A percentile compares a stretch with the other conserved stretches of the same genome.
Conservation (phyloP, 2,329 filamentous ascomycete species). For the Talaromyces sp. region DNA sequence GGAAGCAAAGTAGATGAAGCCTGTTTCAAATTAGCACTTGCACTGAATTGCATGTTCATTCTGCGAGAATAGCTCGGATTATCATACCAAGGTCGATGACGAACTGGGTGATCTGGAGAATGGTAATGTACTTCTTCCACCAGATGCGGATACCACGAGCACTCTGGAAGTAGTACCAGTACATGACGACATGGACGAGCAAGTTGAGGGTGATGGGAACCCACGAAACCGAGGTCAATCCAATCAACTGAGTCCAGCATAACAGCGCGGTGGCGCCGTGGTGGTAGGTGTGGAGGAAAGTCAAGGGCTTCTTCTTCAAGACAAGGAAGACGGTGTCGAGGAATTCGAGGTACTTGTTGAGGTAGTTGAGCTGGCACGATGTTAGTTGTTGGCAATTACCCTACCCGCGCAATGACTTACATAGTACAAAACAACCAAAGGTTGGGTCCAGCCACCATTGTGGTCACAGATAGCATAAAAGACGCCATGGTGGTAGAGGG, state of each 20-base stretch:
- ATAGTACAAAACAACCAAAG: conserved; percentile 92
- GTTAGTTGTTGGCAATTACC: conserved; percentile 38
- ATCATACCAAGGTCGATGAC: conserved; percentile 87
- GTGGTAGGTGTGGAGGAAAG: conserved; percentile 99
- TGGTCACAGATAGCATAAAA: conserved; percentile 80
- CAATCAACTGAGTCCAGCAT: conserved; percentile 96
- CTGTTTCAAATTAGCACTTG: conserved; percentile 46
- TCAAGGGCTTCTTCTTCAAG: conserved; percentile 99
- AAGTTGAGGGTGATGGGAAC: conserved; percentile 91
- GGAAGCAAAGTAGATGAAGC: conserved; percentile 98
- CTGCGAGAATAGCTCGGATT: background rate
- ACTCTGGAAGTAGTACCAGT: conserved; percentile 99
- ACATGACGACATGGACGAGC: conserved; percentile 96
- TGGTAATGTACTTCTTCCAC: conserved; percentile 99
- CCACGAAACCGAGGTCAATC: conserved; percentile 91
- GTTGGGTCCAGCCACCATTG: conserved; percentile 88
- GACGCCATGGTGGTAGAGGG: conserved; percentile 73
- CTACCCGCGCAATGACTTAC: conserved; percentile 55
- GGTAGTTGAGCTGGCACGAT: conserved; percentile 76
- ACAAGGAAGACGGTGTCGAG: conserved; percentile 95
- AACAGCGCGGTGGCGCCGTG: conserved; percentile 94
- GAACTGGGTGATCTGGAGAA: conserved; percentile 95
- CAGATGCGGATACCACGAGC: conserved; percentile 92
- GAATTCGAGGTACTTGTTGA: conserved; percentile 96
- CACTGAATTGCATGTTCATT: background rate